phyloP scores from a whole-genome alignment of 371 early-diverging fungal genomes.

The Mortierella sp. region DNA sequence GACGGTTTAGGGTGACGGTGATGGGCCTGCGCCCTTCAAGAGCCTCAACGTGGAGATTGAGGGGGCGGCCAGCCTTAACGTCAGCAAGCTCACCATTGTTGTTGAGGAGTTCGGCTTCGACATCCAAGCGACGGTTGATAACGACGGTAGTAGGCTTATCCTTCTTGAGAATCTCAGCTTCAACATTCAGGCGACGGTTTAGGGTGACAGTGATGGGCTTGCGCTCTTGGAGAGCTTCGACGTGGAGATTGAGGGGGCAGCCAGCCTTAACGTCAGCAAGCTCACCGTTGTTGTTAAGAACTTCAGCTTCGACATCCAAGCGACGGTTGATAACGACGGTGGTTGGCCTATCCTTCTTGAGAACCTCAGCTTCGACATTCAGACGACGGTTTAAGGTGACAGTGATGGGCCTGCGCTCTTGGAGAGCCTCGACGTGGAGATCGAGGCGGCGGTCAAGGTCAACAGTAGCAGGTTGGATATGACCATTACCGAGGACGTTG shows the following conservation, averaged over 20 bases:
- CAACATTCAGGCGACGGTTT: neutral
- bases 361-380: too few relatives aligned
- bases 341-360: neutral
- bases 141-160: neutral
- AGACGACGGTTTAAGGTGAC: neutral
- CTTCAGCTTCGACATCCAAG: conserved; percentile 7
- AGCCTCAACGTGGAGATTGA: neutral
- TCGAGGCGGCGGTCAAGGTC: neutral
- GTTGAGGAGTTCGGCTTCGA: neutral
- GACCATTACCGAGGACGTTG: neutral
- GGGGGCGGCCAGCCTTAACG: neutral
- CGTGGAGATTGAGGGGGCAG: neutral
- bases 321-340: neutral
- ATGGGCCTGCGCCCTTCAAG: conserved; percentile 3
- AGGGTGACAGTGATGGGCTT: too few relatives aligned
- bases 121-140: conserved; percentile 10
- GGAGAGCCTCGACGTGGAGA: too few relatives aligned
- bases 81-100: neutral
- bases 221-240: too few relatives aligned
- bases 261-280: neutral
- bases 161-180: neutral
- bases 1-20: neutral
- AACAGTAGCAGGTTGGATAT: too few relatives aligned
- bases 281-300: neutral
- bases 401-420: too few relatives aligned